A percentile compares a stretch with the other conserved stretches of the same genome.
Evolutionary conservation across 768 basidiomycete genomes (phyloP).

Genomic region (Phaeolepiota aurea): DNA sequence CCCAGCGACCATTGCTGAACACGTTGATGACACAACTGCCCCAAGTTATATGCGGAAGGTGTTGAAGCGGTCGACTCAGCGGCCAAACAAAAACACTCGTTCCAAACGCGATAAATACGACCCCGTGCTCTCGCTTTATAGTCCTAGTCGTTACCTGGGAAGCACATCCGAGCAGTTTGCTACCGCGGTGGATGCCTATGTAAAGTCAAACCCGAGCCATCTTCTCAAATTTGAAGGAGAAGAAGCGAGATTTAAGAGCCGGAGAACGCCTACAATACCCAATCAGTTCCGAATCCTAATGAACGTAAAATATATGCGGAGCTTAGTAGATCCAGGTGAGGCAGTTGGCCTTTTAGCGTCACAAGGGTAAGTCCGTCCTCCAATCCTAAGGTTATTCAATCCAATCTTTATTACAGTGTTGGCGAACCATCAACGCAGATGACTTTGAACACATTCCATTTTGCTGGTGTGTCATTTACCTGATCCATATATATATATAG

Average conservation of each 20-base stretch:
- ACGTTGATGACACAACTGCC: conserved; percentile 63
- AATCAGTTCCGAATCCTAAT: conserved; percentile 74
- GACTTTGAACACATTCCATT: conserved; percentile 99
- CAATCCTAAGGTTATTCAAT: neutral
- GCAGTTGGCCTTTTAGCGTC: conserved; percentile 96
- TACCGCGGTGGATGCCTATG: conserved; percentile 66
- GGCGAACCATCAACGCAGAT: conserved; percentile 99
- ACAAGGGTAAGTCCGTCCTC: conserved; percentile 64
- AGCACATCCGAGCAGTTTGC: conserved; percentile 92
- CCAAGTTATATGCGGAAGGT: conserved; percentile 81
- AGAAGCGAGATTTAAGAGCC: conserved; percentile 25
- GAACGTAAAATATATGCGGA: conserved; percentile 89
- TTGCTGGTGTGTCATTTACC: conserved; percentile 79
- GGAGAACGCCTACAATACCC: conserved; percentile 34
- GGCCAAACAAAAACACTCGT: conserved; percentile 27
- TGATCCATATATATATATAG: too few relatives aligned
- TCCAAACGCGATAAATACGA: conserved; percentile 54
- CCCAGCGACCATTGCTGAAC: conserved; percentile 47
- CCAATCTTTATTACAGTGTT: conserved; percentile 52
- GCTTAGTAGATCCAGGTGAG: conserved; percentile 94
- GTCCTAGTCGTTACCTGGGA: conserved; percentile 75
- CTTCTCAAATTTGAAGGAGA: conserved; percentile 29
- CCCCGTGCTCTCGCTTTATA: conserved; percentile 69
- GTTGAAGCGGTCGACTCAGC: conserved; percentile 58
- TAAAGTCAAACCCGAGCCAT: conserved; percentile 60